phyloP scores from a whole-genome alignment of 371 early-diverging fungal species.

The Circinella minor region DNA sequence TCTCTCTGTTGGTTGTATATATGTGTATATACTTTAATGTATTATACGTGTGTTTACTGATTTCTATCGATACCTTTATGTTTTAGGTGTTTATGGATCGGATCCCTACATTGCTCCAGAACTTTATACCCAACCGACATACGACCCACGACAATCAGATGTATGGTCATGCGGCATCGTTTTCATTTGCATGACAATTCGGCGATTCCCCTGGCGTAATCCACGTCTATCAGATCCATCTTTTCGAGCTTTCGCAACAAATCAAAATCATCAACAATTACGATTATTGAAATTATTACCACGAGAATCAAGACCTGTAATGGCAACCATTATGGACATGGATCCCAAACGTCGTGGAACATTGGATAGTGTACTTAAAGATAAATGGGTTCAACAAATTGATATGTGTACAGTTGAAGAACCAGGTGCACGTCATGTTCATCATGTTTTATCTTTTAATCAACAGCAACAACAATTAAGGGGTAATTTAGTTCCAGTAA shows the following conservation, averaged over 20 bases:
- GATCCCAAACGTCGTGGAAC: constrained; percentile 55
- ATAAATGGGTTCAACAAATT: constrained; percentile 62
- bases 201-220: constrained; percentile 77
- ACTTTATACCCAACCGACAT: constrained; percentile 62
- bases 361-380: constrained; percentile 44
- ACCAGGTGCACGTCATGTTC: constrained; percentile 50
- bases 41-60: no score
- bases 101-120: constrained; percentile 95
- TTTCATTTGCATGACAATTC: constrained; percentile 74
- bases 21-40: no score
- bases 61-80: no score
- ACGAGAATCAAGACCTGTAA: constrained; percentile 49
- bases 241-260: constrained; percentile 51
- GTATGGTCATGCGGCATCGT: constrained; percentile 81
- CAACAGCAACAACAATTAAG: constrained; percentile 6
- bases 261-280: constrained; percentile 42
- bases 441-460: constrained; percentile 40
- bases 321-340: constrained; percentile 54
- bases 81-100: constrained; percentile 76
- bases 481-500: constrained; percentile 25
- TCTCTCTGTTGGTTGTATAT: no score
- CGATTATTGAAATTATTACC: constrained; percentile 59
- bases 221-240: constrained; percentile 60
- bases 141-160: constrained; percentile 74
- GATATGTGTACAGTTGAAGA: constrained; percentile 60